phyloP scores from a whole-genome alignment of 2,329 filamentous ascomycete genomes.

The Fusarium camptoceras region DNA sequence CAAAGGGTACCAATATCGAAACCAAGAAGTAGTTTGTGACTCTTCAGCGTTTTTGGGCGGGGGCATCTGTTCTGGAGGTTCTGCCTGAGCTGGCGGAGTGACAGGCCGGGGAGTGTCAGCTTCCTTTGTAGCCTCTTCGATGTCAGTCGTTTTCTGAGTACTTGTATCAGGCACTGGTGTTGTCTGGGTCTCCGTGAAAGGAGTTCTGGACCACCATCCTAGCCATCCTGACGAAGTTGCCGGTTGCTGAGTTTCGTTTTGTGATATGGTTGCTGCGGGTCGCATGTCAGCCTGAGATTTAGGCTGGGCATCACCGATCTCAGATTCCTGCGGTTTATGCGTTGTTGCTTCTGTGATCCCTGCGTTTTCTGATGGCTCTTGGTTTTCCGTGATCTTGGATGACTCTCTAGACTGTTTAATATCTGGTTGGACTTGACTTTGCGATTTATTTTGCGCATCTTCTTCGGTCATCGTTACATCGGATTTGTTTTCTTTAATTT shows the following conservation, averaged over 20 bases:
- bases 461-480: conserved; percentile 33
- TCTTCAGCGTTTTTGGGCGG: conserved; percentile 31
- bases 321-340: conserved; percentile 9
- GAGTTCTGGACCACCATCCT: conserved; percentile 60
- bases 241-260: conserved; percentile 26
- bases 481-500: conserved; percentile 44
- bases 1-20: conserved; percentile 54
- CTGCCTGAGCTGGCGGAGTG: conserved; percentile 41
- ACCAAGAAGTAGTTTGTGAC: conserved; percentile 52
- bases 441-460: conserved; percentile 22
- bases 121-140: conserved; percentile 28
- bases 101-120: conserved; percentile 32
- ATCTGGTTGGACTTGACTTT: conserved; percentile 10
- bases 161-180: conserved; percentile 5
- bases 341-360: conserved; percentile 5
- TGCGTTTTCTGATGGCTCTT: conserved; percentile 6
- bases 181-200: conserved; percentile 43
- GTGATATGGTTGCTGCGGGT: conserved; percentile 1
- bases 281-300: conserved; percentile 3
- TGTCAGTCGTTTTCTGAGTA: conserved; percentile 30
- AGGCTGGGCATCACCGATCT: conserved; percentile 4
- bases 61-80: conserved; percentile 26
- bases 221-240: conserved; percentile 64
- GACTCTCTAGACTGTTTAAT: conserved; percentile 5
- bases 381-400: conserved; percentile 2